Conservation (phyloP, 2,329 filamentous ascomycete species). For the Fusarium sp. region DNA sequence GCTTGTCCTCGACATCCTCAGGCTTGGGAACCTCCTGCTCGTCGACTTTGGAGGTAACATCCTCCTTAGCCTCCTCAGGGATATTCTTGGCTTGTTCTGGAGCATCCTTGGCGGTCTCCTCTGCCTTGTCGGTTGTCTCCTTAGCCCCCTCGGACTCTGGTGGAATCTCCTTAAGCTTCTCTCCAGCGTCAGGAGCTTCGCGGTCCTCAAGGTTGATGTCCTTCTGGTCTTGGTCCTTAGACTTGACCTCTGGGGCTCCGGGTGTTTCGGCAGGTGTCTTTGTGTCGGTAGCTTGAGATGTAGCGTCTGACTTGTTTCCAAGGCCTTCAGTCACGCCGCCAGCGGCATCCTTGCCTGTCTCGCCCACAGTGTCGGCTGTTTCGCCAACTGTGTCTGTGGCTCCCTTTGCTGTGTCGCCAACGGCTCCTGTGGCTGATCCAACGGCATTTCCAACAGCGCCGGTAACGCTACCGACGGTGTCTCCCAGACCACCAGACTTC, state of each 20-base stretch:
- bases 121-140: conserved; percentile 24
- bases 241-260: conserved; percentile 24
- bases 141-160: conserved; percentile 32
- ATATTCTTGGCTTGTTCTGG: conserved; percentile 28
- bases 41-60: conserved; percentile 29
- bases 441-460: conserved; percentile 20
- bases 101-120: conserved; percentile 36
- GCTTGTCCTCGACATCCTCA: conserved; percentile 23
- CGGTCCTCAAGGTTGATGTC: conserved; percentile 38
- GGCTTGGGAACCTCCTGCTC: conserved; percentile 34
- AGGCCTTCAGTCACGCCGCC: conserved; percentile 39
- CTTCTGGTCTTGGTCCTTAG: conserved; percentile 18
- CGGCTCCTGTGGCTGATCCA: conserved; percentile 17
- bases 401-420: conserved; percentile 24
- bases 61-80: conserved; percentile 32
- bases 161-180: conserved; percentile 31
- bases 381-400: conserved; percentile 21
- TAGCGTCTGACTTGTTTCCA: conserved; percentile 35
- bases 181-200: conserved; percentile 34
- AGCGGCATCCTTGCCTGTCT: conserved; percentile 16
- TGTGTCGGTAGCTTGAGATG: conserved; percentile 24
- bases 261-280: conserved; percentile 35
- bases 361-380: conserved; percentile 1
- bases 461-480: conserved; percentile 22
- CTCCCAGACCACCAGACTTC: conserved; percentile 48